Percentiles rank a stretch among this genome's conserved stretches.
phyloP scores from a whole-genome alignment of 2,329 filamentous ascomycete species.

The Colletotrichum sp. region DNA sequence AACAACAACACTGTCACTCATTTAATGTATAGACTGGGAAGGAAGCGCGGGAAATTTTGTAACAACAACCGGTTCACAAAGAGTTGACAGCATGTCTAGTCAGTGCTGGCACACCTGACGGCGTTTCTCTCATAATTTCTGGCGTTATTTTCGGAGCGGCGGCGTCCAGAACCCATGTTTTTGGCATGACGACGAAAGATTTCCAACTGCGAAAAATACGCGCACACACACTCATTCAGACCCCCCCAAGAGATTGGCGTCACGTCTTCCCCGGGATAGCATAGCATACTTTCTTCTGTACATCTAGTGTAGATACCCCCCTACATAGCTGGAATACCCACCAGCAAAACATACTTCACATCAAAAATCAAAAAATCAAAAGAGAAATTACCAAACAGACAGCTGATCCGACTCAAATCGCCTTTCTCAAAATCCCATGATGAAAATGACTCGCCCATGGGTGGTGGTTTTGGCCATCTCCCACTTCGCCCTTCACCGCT shows the following conservation, averaged over 20 bases:
- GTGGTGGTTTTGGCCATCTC: neutral
- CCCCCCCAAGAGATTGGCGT: neutral
- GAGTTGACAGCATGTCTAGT: neutral
- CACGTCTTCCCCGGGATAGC: neutral
- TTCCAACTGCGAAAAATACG: neutral
- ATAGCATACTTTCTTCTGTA: neutral
- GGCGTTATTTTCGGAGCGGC: neutral
- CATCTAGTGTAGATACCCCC: slow-evolving; percentile 6
- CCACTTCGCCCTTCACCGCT: neutral
- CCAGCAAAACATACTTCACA: neutral
- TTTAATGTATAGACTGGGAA: neutral
- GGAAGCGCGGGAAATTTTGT: neutral
- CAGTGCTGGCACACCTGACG: neutral
- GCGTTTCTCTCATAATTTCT: neutral
- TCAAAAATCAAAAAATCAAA: neutral
- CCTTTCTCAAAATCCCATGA: neutral
- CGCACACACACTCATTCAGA: neutral
- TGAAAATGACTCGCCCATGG: neutral
- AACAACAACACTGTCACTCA: neutral
- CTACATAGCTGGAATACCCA: neutral
- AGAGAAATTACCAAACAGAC: neutral
- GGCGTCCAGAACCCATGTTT: neutral
- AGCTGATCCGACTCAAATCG: neutral
- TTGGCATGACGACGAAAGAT: neutral
- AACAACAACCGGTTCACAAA: neutral